Conservation (phyloP, 257 asterid genomes). For the Ilex asprella region DNA sequence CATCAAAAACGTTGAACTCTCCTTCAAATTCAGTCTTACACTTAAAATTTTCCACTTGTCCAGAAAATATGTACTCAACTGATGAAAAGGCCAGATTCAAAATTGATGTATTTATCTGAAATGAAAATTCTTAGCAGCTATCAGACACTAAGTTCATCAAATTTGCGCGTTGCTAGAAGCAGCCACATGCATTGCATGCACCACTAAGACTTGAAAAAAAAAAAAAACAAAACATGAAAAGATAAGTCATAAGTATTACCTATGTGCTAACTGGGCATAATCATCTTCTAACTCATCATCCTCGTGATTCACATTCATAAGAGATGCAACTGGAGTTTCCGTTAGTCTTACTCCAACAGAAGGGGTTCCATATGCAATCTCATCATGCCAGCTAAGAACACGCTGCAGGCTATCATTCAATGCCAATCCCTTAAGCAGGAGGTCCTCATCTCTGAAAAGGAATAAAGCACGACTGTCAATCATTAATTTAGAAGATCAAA, state of each 20-base stretch:
- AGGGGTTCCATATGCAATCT: constrained; percentile 53
- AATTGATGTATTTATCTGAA: too few species aligned
- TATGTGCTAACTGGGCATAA: constrained; percentile 69
- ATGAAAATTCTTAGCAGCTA: too few species aligned
- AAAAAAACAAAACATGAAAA: neutral
- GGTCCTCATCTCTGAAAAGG: constrained; percentile 70
- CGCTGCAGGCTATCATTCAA: constrained; percentile 78
- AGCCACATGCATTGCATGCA: neutral
- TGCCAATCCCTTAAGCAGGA: constrained; percentile 70
- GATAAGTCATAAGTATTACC: constrained; percentile 28
- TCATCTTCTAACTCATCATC: constrained; percentile 92
- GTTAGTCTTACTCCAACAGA: constrained; percentile 23
- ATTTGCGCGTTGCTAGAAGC: too few species aligned
- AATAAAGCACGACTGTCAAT: constrained; percentile 7
- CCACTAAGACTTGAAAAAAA: neutral
- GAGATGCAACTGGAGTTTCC: constrained; percentile 57
- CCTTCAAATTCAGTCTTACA: too few species aligned
- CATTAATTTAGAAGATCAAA: constrained; percentile 6
- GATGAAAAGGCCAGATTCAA: too few species aligned
- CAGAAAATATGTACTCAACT: too few species aligned
- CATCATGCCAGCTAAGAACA: constrained; percentile 65
- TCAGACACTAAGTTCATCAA: too few species aligned
- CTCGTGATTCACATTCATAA: constrained; percentile 82
- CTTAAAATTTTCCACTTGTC: too few species aligned
- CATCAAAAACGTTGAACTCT: too few species aligned